A percentile compares a stretch with the other conserved stretches of the same genome.
These are phyloP conservation scores for Inga oerstediana DNA, from an alignment of 306 rosid species.

Conservation along the genomic window DNA sequence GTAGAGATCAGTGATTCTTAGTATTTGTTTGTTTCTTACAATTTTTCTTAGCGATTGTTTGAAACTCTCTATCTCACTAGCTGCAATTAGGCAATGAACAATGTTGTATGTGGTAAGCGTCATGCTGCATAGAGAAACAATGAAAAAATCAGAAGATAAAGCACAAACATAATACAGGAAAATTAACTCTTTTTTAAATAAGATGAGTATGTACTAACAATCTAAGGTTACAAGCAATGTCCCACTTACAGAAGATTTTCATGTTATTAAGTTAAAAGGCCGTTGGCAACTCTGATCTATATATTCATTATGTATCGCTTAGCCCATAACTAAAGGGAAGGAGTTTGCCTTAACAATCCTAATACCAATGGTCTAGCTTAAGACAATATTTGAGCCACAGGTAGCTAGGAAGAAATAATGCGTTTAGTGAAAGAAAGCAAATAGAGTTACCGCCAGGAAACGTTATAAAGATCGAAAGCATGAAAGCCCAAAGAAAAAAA, in stretches of 20 bases:
- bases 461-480: background rate
- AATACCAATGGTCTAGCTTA: background rate
- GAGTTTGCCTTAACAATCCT: background rate
- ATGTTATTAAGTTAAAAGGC: too few species aligned
- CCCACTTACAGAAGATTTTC: too few species aligned
- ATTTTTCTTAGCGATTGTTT: conserved; percentile 70
- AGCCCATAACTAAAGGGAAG: background rate
- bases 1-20: background rate
- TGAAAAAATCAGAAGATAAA: conserved; percentile 21
- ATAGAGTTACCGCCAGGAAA: conserved; percentile 13
- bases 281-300: too few species aligned
- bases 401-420: background rate
- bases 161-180: background rate
- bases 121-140: conserved; percentile 65
- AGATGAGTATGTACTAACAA: too few species aligned
- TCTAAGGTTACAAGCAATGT: too few species aligned
- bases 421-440: background rate
- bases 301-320: background rate
- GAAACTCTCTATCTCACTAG: conserved; percentile 72
- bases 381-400: conserved; percentile 8
- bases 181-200: background rate
- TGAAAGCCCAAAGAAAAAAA: too few species aligned
- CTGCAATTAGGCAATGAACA: conserved; percentile 65
- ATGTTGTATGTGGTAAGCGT: conserved; percentile 83
- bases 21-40: conserved; percentile 46